Evolutionary conservation across 2,329 filamentous ascomycete genomes (phyloP).

Genomic region (Trichoderma sp.): DNA sequence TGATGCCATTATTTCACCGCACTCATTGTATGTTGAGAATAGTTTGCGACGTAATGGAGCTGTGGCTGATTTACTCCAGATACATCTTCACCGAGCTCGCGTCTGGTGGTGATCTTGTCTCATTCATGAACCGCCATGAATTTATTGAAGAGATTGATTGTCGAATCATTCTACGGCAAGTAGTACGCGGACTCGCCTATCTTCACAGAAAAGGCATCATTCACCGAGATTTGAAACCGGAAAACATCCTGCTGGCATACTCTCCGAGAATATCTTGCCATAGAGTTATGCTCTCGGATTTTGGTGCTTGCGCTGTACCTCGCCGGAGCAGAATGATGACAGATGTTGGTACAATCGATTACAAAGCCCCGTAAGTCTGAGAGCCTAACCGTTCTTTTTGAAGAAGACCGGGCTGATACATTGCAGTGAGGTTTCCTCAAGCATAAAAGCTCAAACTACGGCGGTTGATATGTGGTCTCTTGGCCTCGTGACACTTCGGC

Average conservation of each 20-base stretch:
- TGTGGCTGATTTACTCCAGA: constrained; percentile 38
- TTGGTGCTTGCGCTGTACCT: constrained; percentile 53
- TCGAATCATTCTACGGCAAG: constrained; percentile 52
- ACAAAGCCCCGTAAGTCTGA: constrained; percentile 54
- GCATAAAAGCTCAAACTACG: constrained; percentile 38
- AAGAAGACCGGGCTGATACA: constrained; percentile 12
- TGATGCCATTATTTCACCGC: constrained; percentile 54
- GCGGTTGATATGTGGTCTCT: constrained; percentile 58
- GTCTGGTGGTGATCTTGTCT: constrained; percentile 58
- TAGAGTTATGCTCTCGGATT: constrained; percentile 56
- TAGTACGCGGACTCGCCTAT: constrained; percentile 51
- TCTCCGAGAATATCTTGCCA: constrained; percentile 49
- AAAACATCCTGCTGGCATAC: constrained; percentile 56
- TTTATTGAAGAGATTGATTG: constrained; percentile 48
- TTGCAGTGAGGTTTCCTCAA: constrained; percentile 46
- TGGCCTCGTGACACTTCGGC: constrained; percentile 50
- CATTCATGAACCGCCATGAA: constrained; percentile 47
- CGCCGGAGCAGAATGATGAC: constrained; percentile 49
- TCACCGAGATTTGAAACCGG: constrained; percentile 59
- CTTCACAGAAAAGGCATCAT: constrained; percentile 55
- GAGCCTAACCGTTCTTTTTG: background rate
- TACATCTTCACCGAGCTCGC: constrained; percentile 63
- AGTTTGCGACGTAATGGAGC: background rate
- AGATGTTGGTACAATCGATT: constrained; percentile 51
- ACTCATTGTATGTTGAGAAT: constrained; percentile 47